These are phyloP conservation scores for Moesziomyces aphidis DNA, from an alignment of 1,284 basidiomycete species.

Conservation along the genomic window DNA sequence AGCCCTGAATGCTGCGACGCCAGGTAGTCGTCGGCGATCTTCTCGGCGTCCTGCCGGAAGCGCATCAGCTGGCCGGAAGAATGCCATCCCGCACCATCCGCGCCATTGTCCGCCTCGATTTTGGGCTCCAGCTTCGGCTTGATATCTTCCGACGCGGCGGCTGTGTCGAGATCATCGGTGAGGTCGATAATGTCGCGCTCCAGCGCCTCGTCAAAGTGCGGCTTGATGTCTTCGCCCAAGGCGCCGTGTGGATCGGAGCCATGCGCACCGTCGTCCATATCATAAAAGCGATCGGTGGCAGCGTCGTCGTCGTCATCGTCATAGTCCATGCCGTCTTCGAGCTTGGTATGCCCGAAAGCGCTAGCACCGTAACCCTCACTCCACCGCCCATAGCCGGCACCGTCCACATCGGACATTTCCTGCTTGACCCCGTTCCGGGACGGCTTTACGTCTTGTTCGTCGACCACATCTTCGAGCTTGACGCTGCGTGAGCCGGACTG, in stretches of 20 bases:
- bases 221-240: slow-evolving; percentile 16
- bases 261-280: background rate
- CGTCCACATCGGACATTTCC: slow-evolving; percentile 12
- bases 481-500: slow-evolving; percentile 17
- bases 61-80: slow-evolving; percentile 41
- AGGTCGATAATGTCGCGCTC: slow-evolving; percentile 25
- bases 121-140: slow-evolving; percentile 13
- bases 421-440: slow-evolving; percentile 22
- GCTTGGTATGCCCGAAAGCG: background rate
- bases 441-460: slow-evolving; percentile 34
- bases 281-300: slow-evolving; percentile 26
- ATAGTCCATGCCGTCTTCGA: background rate
- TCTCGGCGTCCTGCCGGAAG: slow-evolving; percentile 45
- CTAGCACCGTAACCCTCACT: background rate
- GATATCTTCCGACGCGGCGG: slow-evolving; percentile 2
- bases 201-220: slow-evolving; percentile 27
- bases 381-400: slow-evolving; percentile 17
- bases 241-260: background rate
- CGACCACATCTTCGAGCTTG: slow-evolving; percentile 42
- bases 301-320: slow-evolving; percentile 3
- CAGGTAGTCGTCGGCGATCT: slow-evolving; percentile 52
- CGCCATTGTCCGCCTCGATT: background rate
- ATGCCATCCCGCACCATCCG: slow-evolving; percentile 28
- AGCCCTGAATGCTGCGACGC: slow-evolving; percentile 26
- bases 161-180: slow-evolving; percentile 7